Evolutionary conservation across 352 stramenopile genomes (phyloP).

Genomic region (Phytophthora hybrid): DNA sequence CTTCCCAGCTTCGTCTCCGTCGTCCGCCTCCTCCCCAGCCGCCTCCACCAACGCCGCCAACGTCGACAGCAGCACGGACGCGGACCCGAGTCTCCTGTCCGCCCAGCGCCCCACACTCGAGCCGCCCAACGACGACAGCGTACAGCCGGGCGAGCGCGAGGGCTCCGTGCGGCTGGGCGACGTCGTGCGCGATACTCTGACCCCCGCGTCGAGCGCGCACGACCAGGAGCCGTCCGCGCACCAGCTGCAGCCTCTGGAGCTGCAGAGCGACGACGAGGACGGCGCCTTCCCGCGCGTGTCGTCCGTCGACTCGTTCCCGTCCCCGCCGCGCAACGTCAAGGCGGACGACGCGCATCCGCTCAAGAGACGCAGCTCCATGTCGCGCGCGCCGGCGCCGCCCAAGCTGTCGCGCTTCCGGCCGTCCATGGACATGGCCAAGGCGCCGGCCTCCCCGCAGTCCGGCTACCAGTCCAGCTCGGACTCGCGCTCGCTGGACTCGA

Average conservation of each 20-base stretch:
- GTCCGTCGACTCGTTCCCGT: conserved; percentile 30
- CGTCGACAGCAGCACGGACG: neutral
- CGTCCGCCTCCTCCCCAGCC: neutral
- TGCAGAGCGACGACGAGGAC: conserved; percentile 24
- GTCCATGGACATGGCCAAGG: conserved; percentile 39
- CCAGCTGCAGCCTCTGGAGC: conserved; percentile 1
- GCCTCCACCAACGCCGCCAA: too few relatives aligned
- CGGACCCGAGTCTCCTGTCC: conserved; percentile 5
- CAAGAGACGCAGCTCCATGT: conserved; percentile 36
- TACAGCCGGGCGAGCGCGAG: conserved; percentile 20
- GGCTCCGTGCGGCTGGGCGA: conserved; percentile 22
- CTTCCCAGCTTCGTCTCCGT: conserved; percentile 5
- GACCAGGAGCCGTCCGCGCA: conserved; percentile 31
- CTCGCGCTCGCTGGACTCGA: conserved; percentile 52
- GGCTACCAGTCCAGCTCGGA: conserved; percentile 49
- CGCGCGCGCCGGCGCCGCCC: conserved; percentile 28
- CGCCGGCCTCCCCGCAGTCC: conserved; percentile 32
- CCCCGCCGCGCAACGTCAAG: conserved; percentile 22
- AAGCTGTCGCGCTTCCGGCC: conserved; percentile 53
- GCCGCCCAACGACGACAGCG: neutral
- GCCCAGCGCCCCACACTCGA: conserved; percentile 16
- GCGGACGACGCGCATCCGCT: conserved; percentile 34
- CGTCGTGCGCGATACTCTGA: conserved; percentile 27
- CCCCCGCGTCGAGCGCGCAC: neutral
- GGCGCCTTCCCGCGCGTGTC: conserved; percentile 14